A percentile compares a stretch with the other conserved stretches of the same genome.
These are phyloP conservation scores for Scedosporium boydii DNA, from an alignment of 2,329 filamentous ascomycete species.

Conservation along the genomic window DNA sequence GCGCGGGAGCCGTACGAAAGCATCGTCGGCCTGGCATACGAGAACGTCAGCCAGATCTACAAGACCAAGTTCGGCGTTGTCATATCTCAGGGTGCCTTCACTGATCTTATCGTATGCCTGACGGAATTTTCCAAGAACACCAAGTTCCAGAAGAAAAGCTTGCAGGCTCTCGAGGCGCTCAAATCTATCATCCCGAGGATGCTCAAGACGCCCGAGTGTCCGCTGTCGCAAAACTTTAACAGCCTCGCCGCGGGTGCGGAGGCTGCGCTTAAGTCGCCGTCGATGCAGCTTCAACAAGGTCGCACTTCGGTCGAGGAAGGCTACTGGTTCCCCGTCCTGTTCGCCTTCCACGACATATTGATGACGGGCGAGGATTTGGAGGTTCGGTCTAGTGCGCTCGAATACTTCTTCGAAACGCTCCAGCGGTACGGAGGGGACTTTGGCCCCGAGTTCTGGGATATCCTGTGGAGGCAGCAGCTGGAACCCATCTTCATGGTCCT, in stretches of 20 bases:
- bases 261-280: slow-evolving; percentile 32
- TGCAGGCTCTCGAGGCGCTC: slow-evolving; percentile 89
- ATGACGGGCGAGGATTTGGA: slow-evolving; percentile 99
- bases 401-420: slow-evolving; percentile 93
- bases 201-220: slow-evolving; percentile 92
- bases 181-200: slow-evolving; percentile 92
- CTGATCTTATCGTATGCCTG: slow-evolving; percentile 89
- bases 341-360: slow-evolving; percentile 95
- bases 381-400: slow-evolving; percentile 80
- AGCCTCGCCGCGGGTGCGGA: slow-evolving; percentile 28
- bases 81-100: slow-evolving; percentile 92
- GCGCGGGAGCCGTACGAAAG: slow-evolving; percentile 87
- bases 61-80: slow-evolving; percentile 92
- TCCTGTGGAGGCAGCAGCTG: slow-evolving; percentile 89
- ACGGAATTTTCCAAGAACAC: slow-evolving; percentile 99
- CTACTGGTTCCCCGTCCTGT: slow-evolving; percentile 97
- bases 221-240: slow-evolving; percentile 59
- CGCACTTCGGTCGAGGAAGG: slow-evolving; percentile 91
- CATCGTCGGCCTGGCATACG: slow-evolving; percentile 89
- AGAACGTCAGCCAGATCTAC: slow-evolving; percentile 94
- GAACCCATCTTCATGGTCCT: slow-evolving; percentile 99
- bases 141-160: slow-evolving; percentile 95
- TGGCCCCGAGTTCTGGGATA: slow-evolving; percentile 94
- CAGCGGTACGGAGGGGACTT: slow-evolving; percentile 87
- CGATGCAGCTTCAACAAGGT: slow-evolving; percentile 46